These are phyloP conservation scores for Fonsecaea erecta DNA, from an alignment of 2,329 filamentous ascomycete genomes.

Conservation along the genomic window DNA sequence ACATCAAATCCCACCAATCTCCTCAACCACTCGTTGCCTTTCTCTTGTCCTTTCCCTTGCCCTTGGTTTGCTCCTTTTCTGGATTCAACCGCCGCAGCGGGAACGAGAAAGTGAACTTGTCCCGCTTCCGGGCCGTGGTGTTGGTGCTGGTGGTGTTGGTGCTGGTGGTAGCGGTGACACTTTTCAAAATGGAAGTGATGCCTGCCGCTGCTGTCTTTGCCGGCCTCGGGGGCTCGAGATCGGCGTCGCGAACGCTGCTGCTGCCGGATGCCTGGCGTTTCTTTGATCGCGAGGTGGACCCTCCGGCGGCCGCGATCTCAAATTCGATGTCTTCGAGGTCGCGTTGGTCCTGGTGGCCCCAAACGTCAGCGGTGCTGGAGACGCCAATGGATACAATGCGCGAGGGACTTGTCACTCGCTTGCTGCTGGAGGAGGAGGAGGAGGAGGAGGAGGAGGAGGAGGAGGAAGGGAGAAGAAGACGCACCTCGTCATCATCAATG, in stretches of 20 bases:
- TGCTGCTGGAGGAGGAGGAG: too few relatives aligned
- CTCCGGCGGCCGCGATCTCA: not conserved
- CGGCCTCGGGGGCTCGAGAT: not conserved
- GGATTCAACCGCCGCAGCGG: constrained; percentile 21
- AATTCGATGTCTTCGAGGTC: constrained; percentile 6
- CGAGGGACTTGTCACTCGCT: not conserved
- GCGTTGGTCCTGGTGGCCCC: not conserved
- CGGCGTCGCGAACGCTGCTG: not conserved
- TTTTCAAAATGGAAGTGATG: constrained; percentile 6
- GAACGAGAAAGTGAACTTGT: constrained; percentile 22
- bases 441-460: too few relatives aligned
- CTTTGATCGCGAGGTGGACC: not conserved
- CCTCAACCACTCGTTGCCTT: not conserved
- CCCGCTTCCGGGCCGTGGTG: constrained; percentile 3
- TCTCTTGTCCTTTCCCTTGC: not conserved
- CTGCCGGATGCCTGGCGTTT: constrained; percentile 11
- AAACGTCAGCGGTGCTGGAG: not conserved
- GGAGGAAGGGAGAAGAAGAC: not conserved
- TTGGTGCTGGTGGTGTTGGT: constrained; percentile 3
- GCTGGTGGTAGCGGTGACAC: constrained; percentile 6
- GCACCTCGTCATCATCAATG: constrained; percentile 14
- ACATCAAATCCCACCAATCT: too few relatives aligned
- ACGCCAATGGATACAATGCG: not conserved
- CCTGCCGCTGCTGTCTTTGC: constrained; percentile 6
- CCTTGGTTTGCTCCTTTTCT: not conserved